Conservation (phyloP, 768 basidiomycete genomes). For the Neoboletus subvelutipes region DNA sequence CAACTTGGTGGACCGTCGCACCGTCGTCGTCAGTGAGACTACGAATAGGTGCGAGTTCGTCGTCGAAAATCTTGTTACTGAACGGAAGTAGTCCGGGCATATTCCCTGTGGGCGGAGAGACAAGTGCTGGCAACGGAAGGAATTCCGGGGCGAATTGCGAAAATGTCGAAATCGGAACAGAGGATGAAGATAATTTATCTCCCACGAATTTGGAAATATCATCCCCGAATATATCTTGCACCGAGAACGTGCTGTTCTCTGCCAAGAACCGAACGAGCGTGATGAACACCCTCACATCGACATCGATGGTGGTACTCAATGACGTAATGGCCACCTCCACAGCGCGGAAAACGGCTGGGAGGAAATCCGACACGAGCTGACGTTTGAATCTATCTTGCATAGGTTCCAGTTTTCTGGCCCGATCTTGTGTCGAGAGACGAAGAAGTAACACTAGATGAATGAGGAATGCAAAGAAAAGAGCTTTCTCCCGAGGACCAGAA, state of each 20-base stretch:
- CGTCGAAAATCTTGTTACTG: slow-evolving; percentile 42
- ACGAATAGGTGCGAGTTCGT: slow-evolving; percentile 38
- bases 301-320: slow-evolving; percentile 35
- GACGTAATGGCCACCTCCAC: slow-evolving; percentile 28
- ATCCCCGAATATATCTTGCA: slow-evolving; percentile 31
- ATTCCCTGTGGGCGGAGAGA: background rate
- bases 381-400: slow-evolving; percentile 31
- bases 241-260: slow-evolving; percentile 17
- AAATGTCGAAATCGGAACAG: slow-evolving; percentile 20
- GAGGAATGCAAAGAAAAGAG: slow-evolving; percentile 38
- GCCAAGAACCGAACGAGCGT: slow-evolving; percentile 42
- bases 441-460: slow-evolving; percentile 41
- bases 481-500: slow-evolving; percentile 4
- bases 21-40: slow-evolving; percentile 3
- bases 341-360: slow-evolving; percentile 39
- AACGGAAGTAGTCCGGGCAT: slow-evolving; percentile 38
- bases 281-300: slow-evolving; percentile 55
- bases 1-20: slow-evolving; percentile 5
- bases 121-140: slow-evolving; percentile 8
- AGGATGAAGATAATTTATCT: slow-evolving; percentile 20
- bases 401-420: slow-evolving; percentile 35
- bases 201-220: slow-evolving; percentile 24
- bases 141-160: slow-evolving; percentile 20
- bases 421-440: slow-evolving; percentile 37
- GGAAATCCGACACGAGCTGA: slow-evolving; percentile 38